Percentiles rank a stretch among this genome's conserved stretches.
Conservation (phyloP, 2,329 filamentous ascomycete species). For the Lojkania enalia region DNA sequence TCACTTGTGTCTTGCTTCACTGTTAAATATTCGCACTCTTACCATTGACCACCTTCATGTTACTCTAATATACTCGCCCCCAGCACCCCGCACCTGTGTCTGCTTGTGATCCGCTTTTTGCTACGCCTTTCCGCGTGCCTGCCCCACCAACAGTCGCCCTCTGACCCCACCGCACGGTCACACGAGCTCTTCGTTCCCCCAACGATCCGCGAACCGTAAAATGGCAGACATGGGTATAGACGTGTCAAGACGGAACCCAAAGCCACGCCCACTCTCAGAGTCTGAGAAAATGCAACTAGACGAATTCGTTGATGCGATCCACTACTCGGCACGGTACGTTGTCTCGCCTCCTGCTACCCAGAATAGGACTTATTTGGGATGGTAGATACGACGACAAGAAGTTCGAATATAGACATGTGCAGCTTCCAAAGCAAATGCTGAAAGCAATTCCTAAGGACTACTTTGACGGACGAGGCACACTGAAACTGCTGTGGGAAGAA, state of each 20-base stretch:
- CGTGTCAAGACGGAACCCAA: slow-evolving; percentile 80
- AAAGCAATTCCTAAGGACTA: slow-evolving; percentile 96
- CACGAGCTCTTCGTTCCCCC: slow-evolving; percentile 35
- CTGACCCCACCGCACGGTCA: slow-evolving; percentile 27
- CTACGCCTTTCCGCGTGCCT: neutral
- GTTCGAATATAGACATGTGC: slow-evolving; percentile 96
- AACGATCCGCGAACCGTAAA: slow-evolving; percentile 13
- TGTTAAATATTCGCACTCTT: neutral
- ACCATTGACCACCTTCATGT: neutral
- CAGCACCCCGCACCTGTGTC: neutral
- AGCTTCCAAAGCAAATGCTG: slow-evolving; percentile 97
- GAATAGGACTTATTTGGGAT: neutral
- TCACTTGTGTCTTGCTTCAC: neutral
- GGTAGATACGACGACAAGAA: slow-evolving; percentile 89
- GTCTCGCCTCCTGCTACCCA: slow-evolving; percentile 1
- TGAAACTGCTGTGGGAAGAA: slow-evolving; percentile 97
- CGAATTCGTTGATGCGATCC: slow-evolving; percentile 89
- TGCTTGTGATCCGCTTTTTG: neutral
- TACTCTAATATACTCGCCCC: neutral
- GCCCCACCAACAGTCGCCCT: slow-evolving; percentile 8
- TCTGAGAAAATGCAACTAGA: slow-evolving; percentile 81
- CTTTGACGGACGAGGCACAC: slow-evolving; percentile 87
- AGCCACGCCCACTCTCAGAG: slow-evolving; percentile 78
- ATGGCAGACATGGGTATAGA: slow-evolving; percentile 67
- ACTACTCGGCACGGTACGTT: slow-evolving; percentile 86